These are phyloP conservation scores for Paradendryphiella salina DNA, from an alignment of 2,329 filamentous ascomycete genomes.

Conservation along the genomic window DNA sequence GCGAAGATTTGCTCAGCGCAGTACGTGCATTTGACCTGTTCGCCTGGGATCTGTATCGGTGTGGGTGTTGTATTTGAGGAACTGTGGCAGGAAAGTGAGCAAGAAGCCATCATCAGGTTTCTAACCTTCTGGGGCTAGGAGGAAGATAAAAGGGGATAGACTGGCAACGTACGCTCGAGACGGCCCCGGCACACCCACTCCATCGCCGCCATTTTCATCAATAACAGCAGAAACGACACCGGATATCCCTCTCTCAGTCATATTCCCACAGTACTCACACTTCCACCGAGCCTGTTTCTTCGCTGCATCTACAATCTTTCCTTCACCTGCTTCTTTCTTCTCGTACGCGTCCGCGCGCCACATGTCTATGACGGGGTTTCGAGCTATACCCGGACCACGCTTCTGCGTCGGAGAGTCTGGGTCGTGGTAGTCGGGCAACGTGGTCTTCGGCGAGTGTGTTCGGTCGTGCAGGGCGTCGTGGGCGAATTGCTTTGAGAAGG, in stretches of 20 bases:
- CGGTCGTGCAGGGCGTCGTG: conserved; percentile 6
- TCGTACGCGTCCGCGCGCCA: conserved; percentile 13
- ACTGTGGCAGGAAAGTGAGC: neutral
- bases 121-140: too few relatives aligned
- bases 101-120: neutral
- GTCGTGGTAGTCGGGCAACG: conserved; percentile 5
- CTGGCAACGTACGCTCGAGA: neutral
- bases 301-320: conserved; percentile 2
- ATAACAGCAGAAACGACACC: too few relatives aligned
- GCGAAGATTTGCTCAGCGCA: neutral
- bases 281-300: conserved; percentile 9
- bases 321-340: neutral
- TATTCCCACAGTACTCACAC: conserved; percentile 9
- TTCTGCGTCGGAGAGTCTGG: conserved; percentile 4
- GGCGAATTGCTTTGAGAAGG: conserved; percentile 2
- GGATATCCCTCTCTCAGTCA: conserved; percentile 1
- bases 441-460: neutral
- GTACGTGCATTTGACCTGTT: neutral
- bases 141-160: too few relatives aligned
- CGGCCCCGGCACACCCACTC: neutral
- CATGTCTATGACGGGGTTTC: conserved; percentile 11
- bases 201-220: neutral
- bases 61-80: neutral
- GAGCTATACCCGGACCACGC: neutral
- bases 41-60: neutral